Evolutionary conservation across 2,329 filamentous ascomycete genomes (phyloP), one percentile per base, ranked within the genome.

Genomic region (Emergomyces pasteurianus): DNA sequence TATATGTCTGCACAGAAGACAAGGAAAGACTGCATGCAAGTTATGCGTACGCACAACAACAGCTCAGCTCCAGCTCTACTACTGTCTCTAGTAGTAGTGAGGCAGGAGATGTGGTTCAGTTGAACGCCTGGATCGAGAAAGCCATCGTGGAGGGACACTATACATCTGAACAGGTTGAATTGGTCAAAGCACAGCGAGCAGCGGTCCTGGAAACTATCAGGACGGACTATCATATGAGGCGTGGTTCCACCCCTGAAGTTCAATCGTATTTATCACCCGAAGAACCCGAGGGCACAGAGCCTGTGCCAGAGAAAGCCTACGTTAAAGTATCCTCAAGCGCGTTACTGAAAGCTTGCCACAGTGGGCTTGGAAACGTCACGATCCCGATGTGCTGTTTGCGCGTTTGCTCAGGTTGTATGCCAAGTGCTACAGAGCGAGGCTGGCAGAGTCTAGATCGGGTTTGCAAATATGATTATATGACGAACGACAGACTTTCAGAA

Each of bases 1-100:
- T 94, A 26, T 94, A 89, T 71, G 78, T 81, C 62, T 94, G 90
- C 72, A 82, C 80, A 14, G 83, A 89, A 69, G 88, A 91, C 66
- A 76, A 75, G 12, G 78, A 82, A 36, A 69, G 74, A 18, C 66
- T 76, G 47, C 67, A 81, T 36, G 71, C 76, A 40, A 10, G 42
- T 28, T 18, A 73, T 14, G 64, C 69, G 34, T 67, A 66, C 28
- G 67, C 68, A n/a, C 61, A n/a, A 34, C 31, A 31, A 2, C 49
- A 34, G 31, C 16, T 36, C 2, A 12, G 26, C 16, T 10, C 28
- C 2, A 12, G 26, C 16, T 10, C 28, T 21, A 52, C 49, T n/a
- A 10, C 16, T 12, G 12, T 34, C 18, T 52, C 49, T 4, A 62
- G 54, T 53, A 65, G 60, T 58, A n/a, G 38, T 55, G 60, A 63